Base-by-base conservation (phyloP, 2,329 filamentous ascomycete species). In the Cladophialophora psammophila region DNA sequence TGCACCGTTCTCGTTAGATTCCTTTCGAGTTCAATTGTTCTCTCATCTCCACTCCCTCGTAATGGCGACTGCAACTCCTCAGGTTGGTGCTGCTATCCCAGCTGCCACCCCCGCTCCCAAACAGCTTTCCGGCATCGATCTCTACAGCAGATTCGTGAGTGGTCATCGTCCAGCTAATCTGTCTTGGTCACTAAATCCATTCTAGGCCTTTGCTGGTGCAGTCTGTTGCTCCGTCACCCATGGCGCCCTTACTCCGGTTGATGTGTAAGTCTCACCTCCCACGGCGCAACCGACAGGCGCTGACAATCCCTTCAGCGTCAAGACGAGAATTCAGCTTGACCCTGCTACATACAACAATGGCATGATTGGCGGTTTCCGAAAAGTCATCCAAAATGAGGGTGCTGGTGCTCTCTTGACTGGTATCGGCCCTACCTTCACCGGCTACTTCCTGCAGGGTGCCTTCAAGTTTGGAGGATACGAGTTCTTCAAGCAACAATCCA, bases 221-320 rank as follows among this genome's bases (percentile, higher is more conserved):
- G 85, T 98, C 86, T 97, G 95, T 90, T 99, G 95, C 84, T 95
- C 94, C 76, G 85, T 98, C 84, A 99, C 95, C 79, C 95, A 99
- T 88, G 95, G 94, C 83, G 91, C 87, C 78, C 90, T 98, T 77
- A 99, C 95, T 75, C 95, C 95, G 79, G 93, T 99, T 82, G 95
- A 99, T 91, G 95, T 99, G 94, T 98, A 95, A 83, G 94, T 92
- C 57, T 64, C 18, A 61, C 26, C 64, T 38, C 32, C 31, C 75
- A 70, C 76, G 72, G 5, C 52, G 74, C 60, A 65, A 56, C 34
- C 76, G 76, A 63, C 74, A 60, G 68, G 68, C 58, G 78, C 76
- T 64, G 64, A 72, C 71, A 66, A 40, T 26, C 52, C 67, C 56
- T 32, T 83, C 69, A 96, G 92, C 83, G 92, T 96, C 87, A 96